Conservation (phyloP, 202 grass and related monocot species). For the Bolboschoenoplectus hybrid region DNA sequence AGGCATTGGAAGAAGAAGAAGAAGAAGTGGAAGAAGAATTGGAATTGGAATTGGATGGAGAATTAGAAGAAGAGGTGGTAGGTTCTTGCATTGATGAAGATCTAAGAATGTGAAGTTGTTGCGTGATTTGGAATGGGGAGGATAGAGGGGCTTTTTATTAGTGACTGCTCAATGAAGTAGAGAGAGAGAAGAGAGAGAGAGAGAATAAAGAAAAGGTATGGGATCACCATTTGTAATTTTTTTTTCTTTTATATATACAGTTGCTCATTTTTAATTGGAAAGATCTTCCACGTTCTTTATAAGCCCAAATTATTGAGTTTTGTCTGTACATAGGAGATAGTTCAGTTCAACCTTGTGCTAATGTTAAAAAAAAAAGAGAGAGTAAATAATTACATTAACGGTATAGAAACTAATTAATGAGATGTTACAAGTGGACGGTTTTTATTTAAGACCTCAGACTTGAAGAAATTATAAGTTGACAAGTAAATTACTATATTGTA, state of each 20-base stretch:
- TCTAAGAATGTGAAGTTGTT: neutral
- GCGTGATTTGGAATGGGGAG: slow-evolving; percentile 25
- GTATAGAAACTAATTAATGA: neutral
- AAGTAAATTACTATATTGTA: neutral
- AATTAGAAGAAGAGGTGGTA: slow-evolving; percentile 31
- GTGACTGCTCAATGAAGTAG: slow-evolving; percentile 26
- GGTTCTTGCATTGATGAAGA: slow-evolving; percentile 36
- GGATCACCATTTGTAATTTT: neutral
- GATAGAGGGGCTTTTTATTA: slow-evolving; percentile 35
- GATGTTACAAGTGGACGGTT: neutral
- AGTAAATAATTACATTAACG: neutral
- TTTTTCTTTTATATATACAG: neutral
- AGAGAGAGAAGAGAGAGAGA: neutral
- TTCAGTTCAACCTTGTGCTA: neutral
- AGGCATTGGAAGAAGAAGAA: slow-evolving; percentile 30
- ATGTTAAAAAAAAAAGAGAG: neutral
- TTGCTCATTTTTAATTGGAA: slow-evolving; percentile 12
- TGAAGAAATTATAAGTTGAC: neutral
- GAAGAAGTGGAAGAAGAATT: neutral
- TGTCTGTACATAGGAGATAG: slow-evolving; percentile 13
- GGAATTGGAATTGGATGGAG: slow-evolving; percentile 18
- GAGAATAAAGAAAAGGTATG: slow-evolving; percentile 24
- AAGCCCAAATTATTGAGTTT: neutral
- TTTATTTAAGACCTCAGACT: neutral
- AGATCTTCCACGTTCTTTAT: slow-evolving; percentile 26